These are phyloP conservation scores for Syncephalis fuscata DNA, from an alignment of 371 early-diverging fungal genomes.

Conservation along the genomic window DNA sequence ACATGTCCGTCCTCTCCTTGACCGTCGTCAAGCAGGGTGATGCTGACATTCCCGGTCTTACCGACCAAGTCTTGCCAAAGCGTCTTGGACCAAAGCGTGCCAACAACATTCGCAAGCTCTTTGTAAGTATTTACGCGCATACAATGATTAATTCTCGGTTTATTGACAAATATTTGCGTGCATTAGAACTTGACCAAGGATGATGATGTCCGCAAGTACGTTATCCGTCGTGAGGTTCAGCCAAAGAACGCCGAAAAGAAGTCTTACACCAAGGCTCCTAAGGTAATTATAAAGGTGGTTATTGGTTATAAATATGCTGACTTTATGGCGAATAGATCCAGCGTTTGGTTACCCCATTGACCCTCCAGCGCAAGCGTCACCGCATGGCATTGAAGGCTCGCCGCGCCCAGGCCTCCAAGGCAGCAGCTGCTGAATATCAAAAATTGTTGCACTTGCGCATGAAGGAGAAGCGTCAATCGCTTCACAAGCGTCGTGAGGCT, in stretches of 20 bases:
- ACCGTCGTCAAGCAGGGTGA: constrained; percentile 95
- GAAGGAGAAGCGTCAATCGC: constrained; percentile 69
- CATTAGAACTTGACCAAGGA: constrained; percentile 70
- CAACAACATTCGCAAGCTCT: constrained; percentile 95
- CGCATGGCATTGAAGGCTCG: constrained; percentile 67
- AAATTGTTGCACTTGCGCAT: constrained; percentile 78
- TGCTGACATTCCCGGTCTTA: constrained; percentile 89
- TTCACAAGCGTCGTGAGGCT: constrained; percentile 41
- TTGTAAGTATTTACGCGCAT: constrained; percentile 31
- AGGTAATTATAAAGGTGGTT: no score
- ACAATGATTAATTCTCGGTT: not conserved
- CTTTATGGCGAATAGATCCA: constrained; percentile 61
- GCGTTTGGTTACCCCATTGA: constrained; percentile 90
- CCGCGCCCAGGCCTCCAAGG: constrained; percentile 59
- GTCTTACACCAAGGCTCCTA: constrained; percentile 83
- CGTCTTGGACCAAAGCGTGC: constrained; percentile 98
- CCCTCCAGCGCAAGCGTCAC: constrained; percentile 87
- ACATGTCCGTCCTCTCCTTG: constrained; percentile 88
- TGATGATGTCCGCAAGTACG: constrained; percentile 96
- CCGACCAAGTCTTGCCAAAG: constrained; percentile 84
- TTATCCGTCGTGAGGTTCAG: constrained; percentile 88
- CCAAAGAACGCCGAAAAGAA: constrained; percentile 79
- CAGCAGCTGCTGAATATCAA: constrained; percentile 84
- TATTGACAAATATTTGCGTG: no score
- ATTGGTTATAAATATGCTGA: no score